These are phyloP conservation scores for Hypoxylon fragiforme DNA, from an alignment of 495 filamentous ascomycete species.

Conservation along the genomic window DNA sequence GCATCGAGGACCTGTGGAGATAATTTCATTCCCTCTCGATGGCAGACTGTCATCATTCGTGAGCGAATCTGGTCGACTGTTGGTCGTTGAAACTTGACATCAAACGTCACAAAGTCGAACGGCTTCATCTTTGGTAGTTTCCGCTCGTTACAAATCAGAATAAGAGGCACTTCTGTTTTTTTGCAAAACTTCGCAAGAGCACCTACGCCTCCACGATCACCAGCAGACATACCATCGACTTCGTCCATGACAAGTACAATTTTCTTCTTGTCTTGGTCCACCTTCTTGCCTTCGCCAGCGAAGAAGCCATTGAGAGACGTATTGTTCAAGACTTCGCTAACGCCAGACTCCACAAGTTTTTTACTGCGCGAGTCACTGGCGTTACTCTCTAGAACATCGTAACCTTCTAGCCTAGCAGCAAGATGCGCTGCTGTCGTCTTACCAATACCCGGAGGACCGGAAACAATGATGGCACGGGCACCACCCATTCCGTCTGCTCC, in stretches of 20 bases:
- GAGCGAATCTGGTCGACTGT: constrained; percentile 87
- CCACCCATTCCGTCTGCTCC: constrained; percentile 80
- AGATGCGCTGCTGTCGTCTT: constrained; percentile 98
- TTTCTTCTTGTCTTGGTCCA: constrained; percentile 82
- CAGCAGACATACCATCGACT: constrained; percentile 98
- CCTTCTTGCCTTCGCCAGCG: constrained; percentile 77
- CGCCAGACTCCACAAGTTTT: constrained; percentile 86
- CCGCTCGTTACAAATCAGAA: constrained; percentile 97
- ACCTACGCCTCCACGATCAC: constrained; percentile 93
- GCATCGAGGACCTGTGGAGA: constrained; percentile 87
- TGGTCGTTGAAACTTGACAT: constrained; percentile 85
- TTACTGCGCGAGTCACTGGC: constrained; percentile 98
- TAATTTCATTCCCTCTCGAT: constrained; percentile 85
- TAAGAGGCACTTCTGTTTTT: constrained; percentile 92
- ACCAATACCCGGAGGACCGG: constrained; percentile 93
- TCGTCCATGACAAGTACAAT: constrained; percentile 98
- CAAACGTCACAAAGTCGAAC: constrained; percentile 81
- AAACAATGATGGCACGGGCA: constrained; percentile 85
- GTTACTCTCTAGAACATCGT: constrained; percentile 91
- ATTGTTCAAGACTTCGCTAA: constrained; percentile 88
- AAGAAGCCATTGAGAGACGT: constrained; percentile 92
- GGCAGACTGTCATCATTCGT: constrained; percentile 91
- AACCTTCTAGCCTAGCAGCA: constrained; percentile 89
- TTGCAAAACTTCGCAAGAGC: constrained; percentile 91
- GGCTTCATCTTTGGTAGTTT: constrained; percentile 95